A percentile compares a stretch with the other conserved stretches of the same genome.
These are phyloP conservation scores for Neurospora pannonica DNA, from an alignment of 495 filamentous ascomycete genomes.

Conservation along the genomic window DNA sequence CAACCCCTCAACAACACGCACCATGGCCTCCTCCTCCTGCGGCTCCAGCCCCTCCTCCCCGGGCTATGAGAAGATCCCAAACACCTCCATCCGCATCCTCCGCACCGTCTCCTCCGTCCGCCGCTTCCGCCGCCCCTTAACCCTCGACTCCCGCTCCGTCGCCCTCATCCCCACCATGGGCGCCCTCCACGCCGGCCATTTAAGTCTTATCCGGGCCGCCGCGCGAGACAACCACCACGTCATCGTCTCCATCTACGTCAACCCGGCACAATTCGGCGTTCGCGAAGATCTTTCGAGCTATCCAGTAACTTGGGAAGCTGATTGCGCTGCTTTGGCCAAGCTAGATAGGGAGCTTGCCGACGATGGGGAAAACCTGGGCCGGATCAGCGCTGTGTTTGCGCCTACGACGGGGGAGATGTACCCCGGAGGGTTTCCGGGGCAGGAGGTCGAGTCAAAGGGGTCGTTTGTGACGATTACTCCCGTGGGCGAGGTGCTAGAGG, in stretches of 20 bases:
- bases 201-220: slow-evolving; percentile 78
- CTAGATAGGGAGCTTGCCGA: slow-evolving; percentile 65
- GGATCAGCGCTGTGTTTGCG: slow-evolving; percentile 74
- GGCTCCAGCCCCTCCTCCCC: not conserved
- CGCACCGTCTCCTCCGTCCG: slow-evolving; percentile 64
- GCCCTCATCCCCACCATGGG: slow-evolving; percentile 96
- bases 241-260: slow-evolving; percentile 86
- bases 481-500: slow-evolving; percentile 69
- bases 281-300: slow-evolving; percentile 88
- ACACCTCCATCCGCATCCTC: slow-evolving; percentile 60
- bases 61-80: slow-evolving; percentile 34
- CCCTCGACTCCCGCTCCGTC: slow-evolving; percentile 60
- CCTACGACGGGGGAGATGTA: slow-evolving; percentile 82
- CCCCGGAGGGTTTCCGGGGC: slow-evolving; percentile 71
- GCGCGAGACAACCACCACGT: slow-evolving; percentile 76
- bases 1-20: slow-evolving; percentile 11
- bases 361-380: slow-evolving; percentile 46
- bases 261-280: slow-evolving; percentile 91
- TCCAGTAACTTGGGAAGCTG: slow-evolving; percentile 79
- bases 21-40: slow-evolving; percentile 22
- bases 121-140: slow-evolving; percentile 56
- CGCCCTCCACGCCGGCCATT: slow-evolving; percentile 82
- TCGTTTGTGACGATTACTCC: slow-evolving; percentile 94
- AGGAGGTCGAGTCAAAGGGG: slow-evolving; percentile 64
- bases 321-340: slow-evolving; percentile 52